These are phyloP conservation scores for Pachysolen tannophilus DNA, from an alignment of 805 yeast genomes.

Conservation along the genomic window DNA sequence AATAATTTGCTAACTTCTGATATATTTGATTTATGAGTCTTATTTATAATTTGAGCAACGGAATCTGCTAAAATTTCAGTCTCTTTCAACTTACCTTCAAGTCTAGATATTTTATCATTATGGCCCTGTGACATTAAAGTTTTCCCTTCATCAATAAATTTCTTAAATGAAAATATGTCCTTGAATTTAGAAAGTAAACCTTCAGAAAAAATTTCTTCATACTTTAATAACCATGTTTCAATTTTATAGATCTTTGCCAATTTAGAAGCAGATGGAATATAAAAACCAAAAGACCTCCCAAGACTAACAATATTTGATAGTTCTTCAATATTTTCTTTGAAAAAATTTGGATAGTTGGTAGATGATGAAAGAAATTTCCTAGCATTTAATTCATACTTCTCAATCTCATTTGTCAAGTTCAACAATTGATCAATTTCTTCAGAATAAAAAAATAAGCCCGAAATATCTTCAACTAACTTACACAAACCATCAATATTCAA, in stretches of 20 bases:
- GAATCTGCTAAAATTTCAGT: conserved; percentile 11
- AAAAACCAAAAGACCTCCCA: conserved; percentile 55
- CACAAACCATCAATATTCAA: conserved; percentile 25
- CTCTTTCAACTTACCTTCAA: conserved; percentile 11
- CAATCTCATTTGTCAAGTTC: conserved; percentile 44
- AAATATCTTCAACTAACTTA: conserved; percentile 35
- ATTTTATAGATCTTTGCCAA: conserved; percentile 30
- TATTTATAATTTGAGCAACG: conserved; percentile 1
- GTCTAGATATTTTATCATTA: conserved; percentile 8
- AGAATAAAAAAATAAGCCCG: conserved; percentile 39
- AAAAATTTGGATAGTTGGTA: conserved; percentile 16
- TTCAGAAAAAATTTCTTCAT: conserved; percentile 20
- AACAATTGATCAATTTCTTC: conserved; percentile 54
- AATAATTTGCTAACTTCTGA: neutral
- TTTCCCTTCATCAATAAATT: conserved; percentile 18
- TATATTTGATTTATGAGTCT: neutral
- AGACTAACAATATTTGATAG: conserved; percentile 44
- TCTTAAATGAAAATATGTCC: neutral
- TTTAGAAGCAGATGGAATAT: conserved; percentile 36
- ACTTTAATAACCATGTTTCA: conserved; percentile 29
- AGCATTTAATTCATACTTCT: conserved; percentile 41
- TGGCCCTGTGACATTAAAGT: conserved; percentile 11
- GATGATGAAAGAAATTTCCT: conserved; percentile 19
- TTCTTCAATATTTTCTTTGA: conserved; percentile 26
- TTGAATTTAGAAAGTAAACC: conserved; percentile 3